Percentiles rank a stretch among this genome's conserved stretches.
These are phyloP conservation scores for Closterium sp. DNA, from an alignment of 139 green algal species.

Conservation along the genomic window DNA sequence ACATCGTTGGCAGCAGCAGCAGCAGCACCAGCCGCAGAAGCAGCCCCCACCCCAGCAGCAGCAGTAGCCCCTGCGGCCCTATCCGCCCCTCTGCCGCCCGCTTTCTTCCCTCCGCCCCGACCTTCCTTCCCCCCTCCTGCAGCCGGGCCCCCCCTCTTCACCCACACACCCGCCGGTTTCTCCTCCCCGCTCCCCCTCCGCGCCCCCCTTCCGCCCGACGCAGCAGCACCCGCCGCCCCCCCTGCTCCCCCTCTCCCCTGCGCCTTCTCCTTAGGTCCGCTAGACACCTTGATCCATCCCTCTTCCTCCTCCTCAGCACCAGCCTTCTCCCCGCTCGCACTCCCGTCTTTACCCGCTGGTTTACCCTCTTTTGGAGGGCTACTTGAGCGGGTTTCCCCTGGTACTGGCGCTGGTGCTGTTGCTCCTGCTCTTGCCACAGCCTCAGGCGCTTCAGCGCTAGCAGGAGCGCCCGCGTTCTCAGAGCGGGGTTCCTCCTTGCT, in stretches of 20 bases:
- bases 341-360: neutral
- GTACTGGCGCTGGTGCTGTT: neutral
- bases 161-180: neutral
- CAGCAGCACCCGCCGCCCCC: neutral
- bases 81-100: neutral
- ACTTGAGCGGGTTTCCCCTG: neutral
- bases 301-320: neutral
- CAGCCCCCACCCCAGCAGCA: neutral
- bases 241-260: neutral
- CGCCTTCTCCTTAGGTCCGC: neutral
- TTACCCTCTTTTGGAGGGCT: neutral
- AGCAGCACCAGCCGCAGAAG: neutral
- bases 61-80: neutral
- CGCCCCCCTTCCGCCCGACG: neutral
- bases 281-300: neutral
- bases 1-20: neutral
- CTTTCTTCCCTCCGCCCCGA: neutral
- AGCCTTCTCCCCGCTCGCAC: neutral
- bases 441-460: neutral
- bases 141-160: neutral
- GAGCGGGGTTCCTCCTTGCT: neutral
- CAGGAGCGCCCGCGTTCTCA: neutral
- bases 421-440: neutral
- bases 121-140: neutral
- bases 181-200: neutral